Conservation (phyloP, 352 stramenopile genomes). For the Phytophthora pseudosyringae region DNA sequence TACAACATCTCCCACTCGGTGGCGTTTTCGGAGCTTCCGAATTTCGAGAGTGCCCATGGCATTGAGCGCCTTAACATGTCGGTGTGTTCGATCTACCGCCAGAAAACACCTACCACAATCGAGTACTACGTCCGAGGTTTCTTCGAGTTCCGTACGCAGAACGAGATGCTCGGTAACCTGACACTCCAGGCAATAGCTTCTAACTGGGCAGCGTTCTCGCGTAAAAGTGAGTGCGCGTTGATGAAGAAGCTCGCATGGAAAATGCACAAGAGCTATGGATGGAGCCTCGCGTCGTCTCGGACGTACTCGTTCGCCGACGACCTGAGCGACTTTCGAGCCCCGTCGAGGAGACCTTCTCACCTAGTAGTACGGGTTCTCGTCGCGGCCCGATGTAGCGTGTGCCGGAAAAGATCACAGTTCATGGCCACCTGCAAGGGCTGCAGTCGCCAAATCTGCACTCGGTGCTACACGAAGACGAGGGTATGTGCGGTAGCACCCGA, state of each 20-base stretch:
- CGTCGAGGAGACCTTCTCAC: slow-evolving; percentile 6
- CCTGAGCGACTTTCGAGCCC: slow-evolving; percentile 23
- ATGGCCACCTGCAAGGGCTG: slow-evolving; percentile 32
- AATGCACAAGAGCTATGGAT: slow-evolving; percentile 27
- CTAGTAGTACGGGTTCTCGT: slow-evolving; percentile 4
- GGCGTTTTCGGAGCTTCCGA: not conserved
- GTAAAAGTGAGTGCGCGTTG: slow-evolving; percentile 30
- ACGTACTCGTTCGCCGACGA: slow-evolving; percentile 36
- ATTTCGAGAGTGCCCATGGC: not conserved
- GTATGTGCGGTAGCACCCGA: slow-evolving; percentile 34
- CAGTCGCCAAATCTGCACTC: not conserved
- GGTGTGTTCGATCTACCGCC: not conserved
- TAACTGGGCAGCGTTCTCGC: slow-evolving; percentile 22
- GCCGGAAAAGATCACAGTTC: slow-evolving; percentile 22
- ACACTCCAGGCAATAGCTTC: slow-evolving; percentile 16
- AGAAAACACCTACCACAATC: not conserved
- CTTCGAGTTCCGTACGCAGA: not conserved
- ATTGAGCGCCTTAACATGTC: not conserved
- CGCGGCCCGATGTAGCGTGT: slow-evolving; percentile 16
- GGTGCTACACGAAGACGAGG: slow-evolving; percentile 27
- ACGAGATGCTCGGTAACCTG: not conserved
- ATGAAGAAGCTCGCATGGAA: slow-evolving; percentile 39
- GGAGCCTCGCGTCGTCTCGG: slow-evolving; percentile 18
- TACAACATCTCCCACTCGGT: slow-evolving; percentile 47
- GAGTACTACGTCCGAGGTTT: not conserved